These are phyloP conservation scores for Trypanosoma cruzi DNA, from an alignment of 208 protist species.

Conservation along the genomic window DNA sequence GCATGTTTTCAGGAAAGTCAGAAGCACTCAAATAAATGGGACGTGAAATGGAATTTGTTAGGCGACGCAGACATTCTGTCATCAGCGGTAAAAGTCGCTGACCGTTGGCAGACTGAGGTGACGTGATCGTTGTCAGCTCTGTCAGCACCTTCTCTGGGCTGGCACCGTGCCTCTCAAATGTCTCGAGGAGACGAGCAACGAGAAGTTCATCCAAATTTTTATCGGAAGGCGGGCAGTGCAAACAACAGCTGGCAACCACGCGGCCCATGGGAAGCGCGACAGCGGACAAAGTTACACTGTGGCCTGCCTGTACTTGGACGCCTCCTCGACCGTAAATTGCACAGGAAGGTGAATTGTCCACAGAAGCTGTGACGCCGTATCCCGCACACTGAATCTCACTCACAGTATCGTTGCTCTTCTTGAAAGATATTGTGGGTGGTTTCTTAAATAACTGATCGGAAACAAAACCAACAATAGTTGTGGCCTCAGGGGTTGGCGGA, in stretches of 20 bases:
- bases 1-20: constrained; percentile 5
- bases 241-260: constrained; percentile 40
- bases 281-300: constrained; percentile 44
- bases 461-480: constrained; percentile 57
- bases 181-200: constrained; percentile 63
- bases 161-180: constrained; percentile 53
- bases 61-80: constrained; percentile 45
- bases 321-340: constrained; percentile 42
- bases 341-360: constrained; percentile 49
- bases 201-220: constrained; percentile 49
- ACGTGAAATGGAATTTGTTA: background rate
- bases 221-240: constrained; percentile 34
- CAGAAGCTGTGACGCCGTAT: constrained; percentile 49
- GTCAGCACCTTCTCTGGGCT: constrained; percentile 40
- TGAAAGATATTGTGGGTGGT: constrained; percentile 65
- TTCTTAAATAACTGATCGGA: constrained; percentile 52
- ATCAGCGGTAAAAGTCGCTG: constrained; percentile 59
- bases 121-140: constrained; percentile 39
- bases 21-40: constrained; percentile 1
- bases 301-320: constrained; percentile 37
- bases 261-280: constrained; percentile 38
- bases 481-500: constrained; percentile 39
- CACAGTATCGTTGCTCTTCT: constrained; percentile 25
- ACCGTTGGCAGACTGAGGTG: constrained; percentile 39
- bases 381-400: constrained; percentile 61